phyloP scores from a whole-genome alignment of 169 alveolate genomes.

The Plasmodium cynomolgi region DNA sequence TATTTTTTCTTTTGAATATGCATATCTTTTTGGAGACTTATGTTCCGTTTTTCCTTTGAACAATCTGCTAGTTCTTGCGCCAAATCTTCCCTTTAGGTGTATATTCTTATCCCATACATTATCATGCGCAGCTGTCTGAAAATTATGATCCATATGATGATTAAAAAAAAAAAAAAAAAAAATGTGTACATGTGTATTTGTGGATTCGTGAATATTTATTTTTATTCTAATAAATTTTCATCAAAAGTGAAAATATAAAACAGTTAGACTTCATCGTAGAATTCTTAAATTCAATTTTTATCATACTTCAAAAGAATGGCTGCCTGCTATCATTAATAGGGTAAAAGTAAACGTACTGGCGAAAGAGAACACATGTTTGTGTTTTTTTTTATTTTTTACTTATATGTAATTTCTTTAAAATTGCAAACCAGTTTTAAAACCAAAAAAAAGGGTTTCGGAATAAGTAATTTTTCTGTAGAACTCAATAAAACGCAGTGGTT shows the following conservation, averaged over 20 bases:
- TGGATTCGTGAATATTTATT: not conserved
- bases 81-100: not conserved
- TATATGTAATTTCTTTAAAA: not conserved
- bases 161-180: not conserved
- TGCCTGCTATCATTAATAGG: not conserved
- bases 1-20: not conserved
- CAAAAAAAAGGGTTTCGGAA: not conserved
- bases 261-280: not conserved
- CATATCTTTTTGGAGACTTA: not conserved
- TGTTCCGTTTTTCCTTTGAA: not conserved
- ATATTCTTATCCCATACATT: not conserved
- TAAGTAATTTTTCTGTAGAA: not conserved
- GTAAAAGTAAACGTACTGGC: not conserved
- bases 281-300: not conserved
- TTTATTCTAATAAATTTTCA: not conserved
- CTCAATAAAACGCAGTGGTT: not conserved
- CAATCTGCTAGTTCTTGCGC: not conserved
- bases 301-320: not conserved
- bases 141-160: not conserved
- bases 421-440: not conserved
- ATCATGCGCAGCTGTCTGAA: not conserved
- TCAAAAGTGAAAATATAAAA: not conserved
- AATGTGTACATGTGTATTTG: not conserved
- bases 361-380: not conserved
- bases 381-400: not conserved